Evolutionary conservation across 169 alveolate species (phyloP).

Genomic region (Eimeria maxima): DNA sequence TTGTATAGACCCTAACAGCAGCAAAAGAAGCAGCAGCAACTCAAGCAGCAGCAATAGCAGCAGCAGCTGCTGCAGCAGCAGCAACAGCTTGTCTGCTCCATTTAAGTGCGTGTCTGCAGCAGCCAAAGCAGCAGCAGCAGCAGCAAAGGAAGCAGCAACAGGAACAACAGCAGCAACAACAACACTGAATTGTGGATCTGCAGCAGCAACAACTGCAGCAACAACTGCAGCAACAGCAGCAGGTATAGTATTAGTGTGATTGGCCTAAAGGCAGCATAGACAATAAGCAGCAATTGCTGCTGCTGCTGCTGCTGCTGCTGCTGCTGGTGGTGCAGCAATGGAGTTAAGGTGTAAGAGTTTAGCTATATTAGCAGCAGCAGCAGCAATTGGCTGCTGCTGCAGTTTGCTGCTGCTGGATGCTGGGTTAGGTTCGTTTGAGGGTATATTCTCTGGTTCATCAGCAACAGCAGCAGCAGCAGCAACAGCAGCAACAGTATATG

Average conservation of each 20-base stretch:
- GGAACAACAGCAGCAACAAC: not conserved
- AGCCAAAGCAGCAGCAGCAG: constrained; percentile 11
- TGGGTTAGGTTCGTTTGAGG: not conserved
- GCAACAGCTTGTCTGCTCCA: not conserved
- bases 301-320: constrained; percentile 16
- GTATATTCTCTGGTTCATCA: not conserved
- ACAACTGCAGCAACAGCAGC: not conserved
- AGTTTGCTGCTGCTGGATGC: constrained; percentile 36
- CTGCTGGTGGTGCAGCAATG: constrained; percentile 28
- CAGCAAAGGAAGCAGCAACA: not conserved
- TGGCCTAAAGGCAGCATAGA: not conserved
- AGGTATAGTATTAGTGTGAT: not conserved
- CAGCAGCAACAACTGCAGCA: not conserved
- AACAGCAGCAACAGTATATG: too few species aligned
- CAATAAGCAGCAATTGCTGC: not conserved
- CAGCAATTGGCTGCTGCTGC: constrained; percentile 44
- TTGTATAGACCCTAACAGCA: not conserved
- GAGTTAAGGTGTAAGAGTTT: not conserved
- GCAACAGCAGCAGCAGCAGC: too few species aligned
- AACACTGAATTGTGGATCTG: not conserved
- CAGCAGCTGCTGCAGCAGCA: not conserved
- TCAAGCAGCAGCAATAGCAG: not conserved
- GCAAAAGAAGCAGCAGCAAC: too few species aligned
- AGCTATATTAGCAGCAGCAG: not conserved
- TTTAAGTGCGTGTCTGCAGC: not conserved